Conservation (phyloP, 495 filamentous ascomycete species). For the Trichodelitschia bisporula region DNA sequence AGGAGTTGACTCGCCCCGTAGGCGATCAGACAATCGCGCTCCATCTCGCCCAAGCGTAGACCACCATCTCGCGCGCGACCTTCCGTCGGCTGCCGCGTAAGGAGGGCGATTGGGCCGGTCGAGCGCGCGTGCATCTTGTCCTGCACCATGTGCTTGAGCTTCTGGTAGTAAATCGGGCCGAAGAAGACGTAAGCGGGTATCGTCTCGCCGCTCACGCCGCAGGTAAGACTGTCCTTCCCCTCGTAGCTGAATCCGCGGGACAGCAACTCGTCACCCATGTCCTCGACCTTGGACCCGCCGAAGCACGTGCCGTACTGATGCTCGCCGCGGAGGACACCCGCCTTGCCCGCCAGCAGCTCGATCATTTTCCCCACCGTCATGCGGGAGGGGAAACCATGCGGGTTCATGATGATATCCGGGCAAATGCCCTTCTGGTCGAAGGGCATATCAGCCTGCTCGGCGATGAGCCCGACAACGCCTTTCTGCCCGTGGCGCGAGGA, state of each 20-base stretch:
- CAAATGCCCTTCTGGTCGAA: conserved; percentile 77
- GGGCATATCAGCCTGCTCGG: conserved; percentile 87
- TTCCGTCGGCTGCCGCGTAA: conserved; percentile 92
- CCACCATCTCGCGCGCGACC: conserved; percentile 83
- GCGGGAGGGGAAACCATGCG: conserved; percentile 95
- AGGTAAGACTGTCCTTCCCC: conserved; percentile 89
- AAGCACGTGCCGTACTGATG: conserved; percentile 88
- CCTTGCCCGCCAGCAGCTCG: conserved; percentile 85
- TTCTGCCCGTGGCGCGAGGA: conserved; percentile 23
- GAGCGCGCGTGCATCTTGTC: conserved; percentile 98
- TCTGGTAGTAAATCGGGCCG: conserved; percentile 98
- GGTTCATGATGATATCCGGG: conserved; percentile 99
- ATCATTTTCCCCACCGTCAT: conserved; percentile 99
- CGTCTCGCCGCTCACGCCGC: conserved; percentile 80
- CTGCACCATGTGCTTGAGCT: conserved; percentile 99
- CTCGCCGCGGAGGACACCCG: conserved; percentile 58
- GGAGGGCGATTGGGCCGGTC: conserved; percentile 65
- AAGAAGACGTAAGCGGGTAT: conserved; percentile 95
- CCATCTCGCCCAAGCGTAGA: conserved; percentile 92
- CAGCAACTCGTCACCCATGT: conserved; percentile 67
- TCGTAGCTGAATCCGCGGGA: conserved; percentile 82
- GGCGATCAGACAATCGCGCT: conserved; percentile 89
- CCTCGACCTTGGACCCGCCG: conserved; percentile 70
- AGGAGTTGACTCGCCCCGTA: conserved; percentile 71
- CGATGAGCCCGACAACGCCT: conserved; percentile 82